These are phyloP conservation scores for Leccinellum rugosiceps DNA, from an alignment of 768 basidiomycete genomes.

Conservation along the genomic window DNA sequence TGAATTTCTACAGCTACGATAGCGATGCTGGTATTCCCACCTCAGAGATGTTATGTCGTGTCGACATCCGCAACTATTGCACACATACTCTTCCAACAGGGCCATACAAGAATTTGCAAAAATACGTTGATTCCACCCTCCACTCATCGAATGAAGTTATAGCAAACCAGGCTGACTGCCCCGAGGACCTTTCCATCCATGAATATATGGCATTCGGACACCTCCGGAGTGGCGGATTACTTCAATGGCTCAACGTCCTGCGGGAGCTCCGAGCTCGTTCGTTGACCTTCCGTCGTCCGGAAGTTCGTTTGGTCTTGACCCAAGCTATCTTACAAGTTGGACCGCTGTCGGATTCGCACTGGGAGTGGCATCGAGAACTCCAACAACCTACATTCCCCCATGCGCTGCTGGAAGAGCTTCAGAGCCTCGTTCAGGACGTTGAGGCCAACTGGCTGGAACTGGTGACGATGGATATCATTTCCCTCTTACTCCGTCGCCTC, in stretches of 20 bases:
- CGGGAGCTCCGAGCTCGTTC: conserved; percentile 41
- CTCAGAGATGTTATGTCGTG: conserved; percentile 8
- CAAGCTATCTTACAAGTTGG: conserved; percentile 48
- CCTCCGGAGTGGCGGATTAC: conserved; percentile 40
- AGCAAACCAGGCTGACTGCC: conserved; percentile 41
- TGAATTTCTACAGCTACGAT: conserved; percentile 33
- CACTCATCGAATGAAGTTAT: conserved; percentile 45
- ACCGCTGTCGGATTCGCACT: conserved; percentile 9
- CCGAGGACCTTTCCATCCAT: conserved; percentile 38
- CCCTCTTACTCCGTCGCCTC: conserved; percentile 36
- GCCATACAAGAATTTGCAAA: conserved; percentile 36
- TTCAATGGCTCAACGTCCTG: conserved; percentile 53
- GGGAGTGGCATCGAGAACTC: conserved; percentile 43
- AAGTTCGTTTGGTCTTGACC: conserved; percentile 40
- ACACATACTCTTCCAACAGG: conserved; percentile 32
- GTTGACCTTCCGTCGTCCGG: conserved; percentile 38
- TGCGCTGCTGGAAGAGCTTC: conserved; percentile 36
- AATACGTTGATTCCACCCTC: conserved; percentile 32
- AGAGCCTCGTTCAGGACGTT: conserved; percentile 33
- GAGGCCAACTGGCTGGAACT: conserved; percentile 41
- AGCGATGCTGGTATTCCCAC: conserved; percentile 9
- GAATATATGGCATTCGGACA: conserved; percentile 45
- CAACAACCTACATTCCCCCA: conserved; percentile 31
- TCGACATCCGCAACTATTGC: conserved; percentile 24
- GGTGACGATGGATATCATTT: conserved; percentile 31